phyloP scores from a whole-genome alignment of 306 rosid genomes.

The Adenanthera pavonina region DNA sequence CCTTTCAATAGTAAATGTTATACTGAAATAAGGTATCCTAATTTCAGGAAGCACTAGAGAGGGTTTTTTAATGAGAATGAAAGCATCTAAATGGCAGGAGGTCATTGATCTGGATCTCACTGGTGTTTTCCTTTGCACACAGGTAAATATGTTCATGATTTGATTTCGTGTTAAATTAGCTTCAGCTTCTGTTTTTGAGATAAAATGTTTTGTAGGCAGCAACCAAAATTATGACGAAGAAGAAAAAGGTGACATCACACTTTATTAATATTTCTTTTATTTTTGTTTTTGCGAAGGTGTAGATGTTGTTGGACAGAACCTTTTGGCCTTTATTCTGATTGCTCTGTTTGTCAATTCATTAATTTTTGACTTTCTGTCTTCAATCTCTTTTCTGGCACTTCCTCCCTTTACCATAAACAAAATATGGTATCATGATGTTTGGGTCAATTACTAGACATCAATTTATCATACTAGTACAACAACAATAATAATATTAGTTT shows the following conservation, averaged over 20 bases:
- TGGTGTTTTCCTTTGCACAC: slow-evolving; percentile 81
- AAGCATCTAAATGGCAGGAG: slow-evolving; percentile 80
- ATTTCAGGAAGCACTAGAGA: slow-evolving; percentile 79
- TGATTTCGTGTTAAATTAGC: slow-evolving; percentile 25
- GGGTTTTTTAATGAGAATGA: slow-evolving; percentile 84
- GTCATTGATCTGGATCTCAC: slow-evolving; percentile 90
- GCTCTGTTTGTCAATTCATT: slow-evolving; percentile 7
- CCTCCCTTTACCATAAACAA: neutral
- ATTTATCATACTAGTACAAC: too few relatives aligned
- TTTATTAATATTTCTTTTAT: neutral
- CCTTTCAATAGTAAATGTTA: neutral
- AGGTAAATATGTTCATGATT: slow-evolving; percentile 45
- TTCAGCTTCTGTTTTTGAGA: neutral
- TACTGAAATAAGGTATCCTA: slow-evolving; percentile 12
- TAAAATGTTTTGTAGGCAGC: slow-evolving; percentile 66
- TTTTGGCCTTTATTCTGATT: slow-evolving; percentile 3
- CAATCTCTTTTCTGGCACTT: neutral
- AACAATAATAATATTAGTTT: too few relatives aligned
- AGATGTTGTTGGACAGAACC: slow-evolving; percentile 16
- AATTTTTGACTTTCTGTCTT: neutral
- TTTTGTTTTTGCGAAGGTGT: neutral
- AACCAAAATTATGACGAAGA: slow-evolving; percentile 82
- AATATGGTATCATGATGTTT: too few relatives aligned
- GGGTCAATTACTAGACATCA: neutral
- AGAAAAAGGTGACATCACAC: slow-evolving; percentile 64